Evolutionary conservation across 768 basidiomycete species (phyloP).

Genomic region (Lactarius pseudohatsudake): DNA sequence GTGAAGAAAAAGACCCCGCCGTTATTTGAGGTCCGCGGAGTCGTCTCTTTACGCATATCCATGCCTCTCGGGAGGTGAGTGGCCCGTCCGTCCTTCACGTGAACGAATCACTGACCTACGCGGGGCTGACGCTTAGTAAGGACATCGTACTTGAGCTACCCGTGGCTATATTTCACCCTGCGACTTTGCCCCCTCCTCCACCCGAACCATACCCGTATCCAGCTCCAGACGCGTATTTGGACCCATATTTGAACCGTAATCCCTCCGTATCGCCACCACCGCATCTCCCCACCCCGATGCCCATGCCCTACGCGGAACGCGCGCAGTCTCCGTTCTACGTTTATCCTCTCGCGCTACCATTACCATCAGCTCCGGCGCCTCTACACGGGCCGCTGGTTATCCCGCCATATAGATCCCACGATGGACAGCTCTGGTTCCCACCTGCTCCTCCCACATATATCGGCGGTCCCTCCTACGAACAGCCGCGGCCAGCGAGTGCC

Average conservation of each 20-base stretch:
- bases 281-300: conserved; percentile 19
- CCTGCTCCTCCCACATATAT: conserved; percentile 23
- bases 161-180: conserved; percentile 61
- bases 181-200: conserved; percentile 49
- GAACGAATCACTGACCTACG: conserved; percentile 11
- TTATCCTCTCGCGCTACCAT: conserved; percentile 31
- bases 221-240: conserved; percentile 4
- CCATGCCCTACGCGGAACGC: conserved; percentile 32
- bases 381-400: conserved; percentile 27
- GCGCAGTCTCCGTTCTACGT: conserved; percentile 36
- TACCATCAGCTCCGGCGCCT: conserved; percentile 46
- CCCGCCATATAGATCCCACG: conserved; percentile 32
- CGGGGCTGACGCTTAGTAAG: conserved; percentile 47
- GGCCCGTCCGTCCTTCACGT: conserved; percentile 9
- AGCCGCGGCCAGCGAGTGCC: conserved; percentile 52
- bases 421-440: conserved; percentile 37
- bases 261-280: conserved; percentile 30
- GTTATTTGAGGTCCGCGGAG: conserved; percentile 69
- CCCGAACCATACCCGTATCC: conserved; percentile 25
- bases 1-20: conserved; percentile 28
- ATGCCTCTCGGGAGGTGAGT: conserved; percentile 74
- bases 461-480: conserved; percentile 35
- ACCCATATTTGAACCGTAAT: conserved; percentile 7
- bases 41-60: conserved; percentile 59
- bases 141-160: conserved; percentile 67